Percentiles rank a stretch among this genome's conserved stretches.
These are phyloP conservation scores for Dipodascus geniculatus DNA, from an alignment of 805 yeast genomes.

Conservation along the genomic window DNA sequence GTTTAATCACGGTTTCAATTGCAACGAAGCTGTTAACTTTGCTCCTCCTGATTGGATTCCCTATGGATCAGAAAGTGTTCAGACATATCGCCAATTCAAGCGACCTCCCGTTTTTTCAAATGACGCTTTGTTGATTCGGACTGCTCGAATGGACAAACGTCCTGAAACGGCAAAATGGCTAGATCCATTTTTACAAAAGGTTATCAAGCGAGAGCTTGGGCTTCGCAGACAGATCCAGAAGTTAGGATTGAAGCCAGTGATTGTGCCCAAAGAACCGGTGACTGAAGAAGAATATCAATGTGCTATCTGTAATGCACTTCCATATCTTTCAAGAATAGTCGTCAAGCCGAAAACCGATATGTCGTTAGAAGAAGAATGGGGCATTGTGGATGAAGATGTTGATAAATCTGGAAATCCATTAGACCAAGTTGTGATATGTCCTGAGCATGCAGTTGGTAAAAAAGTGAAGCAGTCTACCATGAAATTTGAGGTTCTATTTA, in stretches of 20 bases:
- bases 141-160: conserved; percentile 12
- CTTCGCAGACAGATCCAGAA: conserved; percentile 2
- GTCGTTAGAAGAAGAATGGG: not conserved
- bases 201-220: conserved; percentile 7
- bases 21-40: conserved; percentile 30
- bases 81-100: conserved; percentile 19
- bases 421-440: not conserved
- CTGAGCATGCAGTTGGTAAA: not conserved
- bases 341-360: not conserved
- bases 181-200: conserved; percentile 7
- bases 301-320: conserved; percentile 13
- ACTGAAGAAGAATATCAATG: conserved; percentile 17
- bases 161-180: conserved; percentile 16
- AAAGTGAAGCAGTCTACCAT: not conserved
- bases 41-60: conserved; percentile 31
- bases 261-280: conserved; percentile 6
- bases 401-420: no score
- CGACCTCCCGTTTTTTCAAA: conserved; percentile 27
- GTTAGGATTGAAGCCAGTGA: conserved; percentile 1
- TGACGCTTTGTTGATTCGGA: conserved; percentile 22
- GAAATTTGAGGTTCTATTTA: not conserved
- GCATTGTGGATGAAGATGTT: not conserved
- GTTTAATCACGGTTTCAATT: conserved; percentile 73
- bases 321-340: conserved; percentile 16
- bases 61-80: conserved; percentile 21